These are phyloP conservation scores for Boletus sp. DNA, from an alignment of 768 basidiomycete species.

Conservation along the genomic window DNA sequence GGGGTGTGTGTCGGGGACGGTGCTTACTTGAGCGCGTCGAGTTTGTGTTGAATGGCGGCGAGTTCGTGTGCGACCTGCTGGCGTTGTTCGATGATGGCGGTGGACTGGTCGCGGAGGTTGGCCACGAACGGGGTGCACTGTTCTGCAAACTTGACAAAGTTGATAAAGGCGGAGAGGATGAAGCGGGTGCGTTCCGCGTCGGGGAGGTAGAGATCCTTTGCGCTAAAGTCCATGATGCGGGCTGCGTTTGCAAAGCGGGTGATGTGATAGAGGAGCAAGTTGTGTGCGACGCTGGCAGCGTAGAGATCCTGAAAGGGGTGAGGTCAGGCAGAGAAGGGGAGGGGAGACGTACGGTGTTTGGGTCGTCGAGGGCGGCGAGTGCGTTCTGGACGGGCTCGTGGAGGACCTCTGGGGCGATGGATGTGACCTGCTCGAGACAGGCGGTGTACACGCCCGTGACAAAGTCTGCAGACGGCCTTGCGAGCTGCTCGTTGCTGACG, in stretches of 20 bases:
- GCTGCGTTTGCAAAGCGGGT: constrained; percentile 72
- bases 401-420: constrained; percentile 56
- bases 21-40: constrained; percentile 56
- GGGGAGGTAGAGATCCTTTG: constrained; percentile 71
- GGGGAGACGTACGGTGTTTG: constrained; percentile 49
- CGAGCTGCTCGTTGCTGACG: constrained; percentile 65
- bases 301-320: constrained; percentile 59
- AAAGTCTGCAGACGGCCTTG: constrained; percentile 66
- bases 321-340: not conserved
- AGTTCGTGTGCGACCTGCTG: constrained; percentile 52
- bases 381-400: constrained; percentile 57
- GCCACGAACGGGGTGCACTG: constrained; percentile 64
- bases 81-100: constrained; percentile 58
- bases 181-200: constrained; percentile 71
- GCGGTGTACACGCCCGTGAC: constrained; percentile 67
- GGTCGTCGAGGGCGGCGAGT: constrained; percentile 47
- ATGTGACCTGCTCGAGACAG: constrained; percentile 71
- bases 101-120: constrained; percentile 59
- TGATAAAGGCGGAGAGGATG: constrained; percentile 85
- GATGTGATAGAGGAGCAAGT: constrained; percentile 71
- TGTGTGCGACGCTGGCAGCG: constrained; percentile 53
- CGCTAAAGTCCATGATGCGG: constrained; percentile 71
- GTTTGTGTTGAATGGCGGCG: constrained; percentile 47
- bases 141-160: constrained; percentile 88
- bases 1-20: not conserved